These are phyloP conservation scores for Tinospora cordifolia DNA, from an alignment of 164 flowering plant species.

Conservation along the genomic window DNA sequence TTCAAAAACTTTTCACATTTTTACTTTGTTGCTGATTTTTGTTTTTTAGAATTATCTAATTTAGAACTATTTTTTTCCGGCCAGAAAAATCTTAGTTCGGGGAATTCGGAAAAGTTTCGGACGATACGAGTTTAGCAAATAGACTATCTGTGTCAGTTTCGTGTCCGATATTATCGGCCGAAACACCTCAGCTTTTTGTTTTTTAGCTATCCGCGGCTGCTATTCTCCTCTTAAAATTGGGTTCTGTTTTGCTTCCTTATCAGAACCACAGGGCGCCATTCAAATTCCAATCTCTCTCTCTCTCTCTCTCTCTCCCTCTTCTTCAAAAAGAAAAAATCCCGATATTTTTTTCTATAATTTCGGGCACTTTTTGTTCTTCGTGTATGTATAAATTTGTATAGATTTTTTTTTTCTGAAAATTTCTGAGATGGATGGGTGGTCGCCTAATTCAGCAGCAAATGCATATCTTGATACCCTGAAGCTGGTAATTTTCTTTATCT, in stretches of 20 bases:
- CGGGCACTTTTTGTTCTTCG: background rate
- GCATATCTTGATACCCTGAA: conserved; percentile 50
- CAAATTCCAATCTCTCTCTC: background rate
- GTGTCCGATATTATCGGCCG: conserved; percentile 3
- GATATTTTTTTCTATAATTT: no score
- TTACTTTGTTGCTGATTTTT: no score
- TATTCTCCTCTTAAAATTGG: background rate
- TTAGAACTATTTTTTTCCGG: no score
- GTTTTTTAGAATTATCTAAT: no score
- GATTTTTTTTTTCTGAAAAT: no score
- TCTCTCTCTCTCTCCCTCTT: background rate
- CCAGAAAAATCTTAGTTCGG: no score
- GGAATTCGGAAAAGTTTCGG: background rate
- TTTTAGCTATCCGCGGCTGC: no score
- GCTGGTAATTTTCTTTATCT: conserved; percentile 25
- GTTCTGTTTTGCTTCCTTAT: background rate
- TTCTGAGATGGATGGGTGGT: conserved; percentile 36
- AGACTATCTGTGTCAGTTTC: background rate
- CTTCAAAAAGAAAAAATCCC: no score
- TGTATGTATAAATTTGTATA: no score
- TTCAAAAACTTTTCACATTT: no score
- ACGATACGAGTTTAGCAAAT: background rate
- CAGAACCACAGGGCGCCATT: background rate
- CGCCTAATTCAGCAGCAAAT: conserved; percentile 38
- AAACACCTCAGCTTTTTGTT: background rate